Base-by-base conservation (phyloP, 2,329 filamentous ascomycete genomes). In the Macrophomina pseudophaseolina region DNA sequence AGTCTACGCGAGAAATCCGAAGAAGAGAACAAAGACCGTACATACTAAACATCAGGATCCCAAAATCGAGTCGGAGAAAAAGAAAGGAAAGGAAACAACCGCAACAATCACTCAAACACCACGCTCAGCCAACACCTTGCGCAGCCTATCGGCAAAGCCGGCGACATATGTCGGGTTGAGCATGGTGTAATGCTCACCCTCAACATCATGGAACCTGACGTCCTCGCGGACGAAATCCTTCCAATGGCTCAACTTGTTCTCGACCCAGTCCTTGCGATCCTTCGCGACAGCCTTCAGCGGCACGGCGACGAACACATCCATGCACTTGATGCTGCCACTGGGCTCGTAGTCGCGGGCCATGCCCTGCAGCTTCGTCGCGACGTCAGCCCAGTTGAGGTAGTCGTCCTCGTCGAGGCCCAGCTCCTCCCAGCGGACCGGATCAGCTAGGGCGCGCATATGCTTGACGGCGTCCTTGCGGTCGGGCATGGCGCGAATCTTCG, bases 331-430 rank as follows among this genome's bases (percentile, higher is more conserved):
- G 0, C 30, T 65, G 0, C 81, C 81, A 0, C 18, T n/a, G 1
- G 82, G 82, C 56, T 84, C 79, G 68, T 84, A 85, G 16, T 83
- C 75, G 0, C 70, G 64, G 2, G 77, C 79, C 51, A 81, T 78
- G 52, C 70, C 73, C 68, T 81, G 79, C 53, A 83, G 64, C 0
- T 70, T 68, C 53, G 72, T 77, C 0, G 80, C 76, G 1, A 83
- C 58, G 23, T 76, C 70, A 0, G 75, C 74, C 80, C 81, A 83
- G 3, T 69, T 70, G 12, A 69, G 65, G 38, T 56, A 82, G 66
- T 3, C 70, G 7, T 70, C 58, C 23, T 68, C 65, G 23, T 69
- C 70, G 9, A 81, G 66, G 8, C 71, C 76, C 32, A 81, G 68
- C 65, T 80, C 77, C 4, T 46, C 59, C 28, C 53, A 38, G 14